Conservation (phyloP, 345 rosid genomes). For the Durio zibethinus region DNA sequence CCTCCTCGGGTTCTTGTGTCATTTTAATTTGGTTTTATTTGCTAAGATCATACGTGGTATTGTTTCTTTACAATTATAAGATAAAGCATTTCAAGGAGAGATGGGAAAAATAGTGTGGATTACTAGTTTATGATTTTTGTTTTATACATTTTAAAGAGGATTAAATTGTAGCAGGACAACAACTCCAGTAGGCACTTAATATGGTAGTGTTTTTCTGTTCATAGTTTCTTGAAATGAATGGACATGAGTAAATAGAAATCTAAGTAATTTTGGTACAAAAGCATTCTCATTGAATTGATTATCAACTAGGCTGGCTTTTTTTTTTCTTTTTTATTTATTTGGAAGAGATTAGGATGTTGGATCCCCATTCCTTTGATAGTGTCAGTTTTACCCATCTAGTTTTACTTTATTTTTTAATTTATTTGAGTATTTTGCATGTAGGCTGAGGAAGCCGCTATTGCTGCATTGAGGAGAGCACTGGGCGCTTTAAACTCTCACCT, state of each 20-base stretch:
- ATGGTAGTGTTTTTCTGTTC: neutral
- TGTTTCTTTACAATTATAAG: neutral
- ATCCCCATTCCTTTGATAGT: neutral
- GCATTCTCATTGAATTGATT: neutral
- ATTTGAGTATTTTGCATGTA: constrained; percentile 17
- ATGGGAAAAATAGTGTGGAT: neutral
- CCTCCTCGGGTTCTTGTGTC: neutral
- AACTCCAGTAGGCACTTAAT: neutral
- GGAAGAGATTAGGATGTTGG: neutral
- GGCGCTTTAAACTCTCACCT: constrained; percentile 71
- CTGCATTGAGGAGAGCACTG: constrained; percentile 74
- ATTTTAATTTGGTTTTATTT: neutral
- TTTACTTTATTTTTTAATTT: neutral
- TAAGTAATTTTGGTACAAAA: neutral
- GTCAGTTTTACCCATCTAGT: neutral
- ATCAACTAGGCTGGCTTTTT: neutral
- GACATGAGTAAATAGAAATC: neutral
- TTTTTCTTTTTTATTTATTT: neutral
- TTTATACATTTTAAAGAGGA: neutral
- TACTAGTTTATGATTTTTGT: neutral
- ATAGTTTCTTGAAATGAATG: neutral
- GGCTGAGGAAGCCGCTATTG: constrained; percentile 79
- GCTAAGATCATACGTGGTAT: neutral
- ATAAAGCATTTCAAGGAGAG: neutral
- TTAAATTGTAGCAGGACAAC: neutral